Evolutionary conservation across 441 rosid genomes (phyloP).

Genomic region (Populus hybrid): DNA sequence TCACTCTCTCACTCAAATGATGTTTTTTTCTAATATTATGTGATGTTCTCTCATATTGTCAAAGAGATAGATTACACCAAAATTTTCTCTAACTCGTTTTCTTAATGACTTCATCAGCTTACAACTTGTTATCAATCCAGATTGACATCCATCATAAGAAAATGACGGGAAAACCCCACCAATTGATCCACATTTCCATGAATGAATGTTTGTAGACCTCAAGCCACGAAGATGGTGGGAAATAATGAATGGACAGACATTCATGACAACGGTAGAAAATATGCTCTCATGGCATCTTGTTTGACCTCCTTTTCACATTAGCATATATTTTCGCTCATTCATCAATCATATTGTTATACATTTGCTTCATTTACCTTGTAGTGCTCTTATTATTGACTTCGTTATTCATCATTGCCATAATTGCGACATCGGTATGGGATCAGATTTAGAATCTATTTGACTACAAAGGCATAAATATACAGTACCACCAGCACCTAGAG

Average conservation of each 20-base stretch:
- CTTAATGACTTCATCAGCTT: neutral
- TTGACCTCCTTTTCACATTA: neutral
- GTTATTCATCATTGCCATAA: neutral
- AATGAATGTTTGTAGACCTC: no score
- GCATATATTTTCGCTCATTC: neutral
- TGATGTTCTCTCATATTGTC: no score
- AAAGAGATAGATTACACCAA: neutral
- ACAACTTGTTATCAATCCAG: neutral
- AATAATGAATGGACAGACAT: no score
- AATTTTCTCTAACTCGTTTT: neutral
- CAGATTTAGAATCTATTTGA: neutral
- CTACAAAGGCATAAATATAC: neutral
- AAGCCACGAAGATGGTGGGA: neutral
- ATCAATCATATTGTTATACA: neutral
- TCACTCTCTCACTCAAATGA: no score
- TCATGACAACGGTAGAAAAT: neutral
- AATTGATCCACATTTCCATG: no score
- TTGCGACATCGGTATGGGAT: neutral
- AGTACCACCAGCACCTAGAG: no score
- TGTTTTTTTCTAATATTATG: no score
- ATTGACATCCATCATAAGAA: neutral
- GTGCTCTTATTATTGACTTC: neutral
- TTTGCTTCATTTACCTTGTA: no score
- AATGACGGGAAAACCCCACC: neutral
- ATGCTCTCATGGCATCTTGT: neutral